Conservation (phyloP, 192 early-diverging fungal genomes). For the Coemansia sp. region DNA sequence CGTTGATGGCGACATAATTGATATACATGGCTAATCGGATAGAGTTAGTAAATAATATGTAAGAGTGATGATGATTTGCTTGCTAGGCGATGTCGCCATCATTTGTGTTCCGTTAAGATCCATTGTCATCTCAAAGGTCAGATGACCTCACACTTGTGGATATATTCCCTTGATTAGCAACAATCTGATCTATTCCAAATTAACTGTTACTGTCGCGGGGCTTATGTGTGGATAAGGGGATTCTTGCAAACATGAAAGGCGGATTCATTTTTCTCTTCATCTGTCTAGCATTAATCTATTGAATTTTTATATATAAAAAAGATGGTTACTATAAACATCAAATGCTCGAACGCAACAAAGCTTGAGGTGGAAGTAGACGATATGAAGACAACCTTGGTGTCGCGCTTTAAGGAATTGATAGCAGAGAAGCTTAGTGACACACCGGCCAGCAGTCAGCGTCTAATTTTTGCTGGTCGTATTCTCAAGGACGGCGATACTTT, state of each 20-base stretch:
- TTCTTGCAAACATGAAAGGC: neutral
- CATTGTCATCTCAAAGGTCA: too few relatives aligned
- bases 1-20: slow-evolving; percentile 8
- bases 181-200: neutral
- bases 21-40: neutral
- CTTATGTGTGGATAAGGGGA: neutral
- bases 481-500: slow-evolving; percentile 90
- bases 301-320: neutral
- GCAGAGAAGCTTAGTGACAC: slow-evolving; percentile 63
- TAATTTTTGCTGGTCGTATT: slow-evolving; percentile 93
- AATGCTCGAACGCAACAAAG: slow-evolving; percentile 2
- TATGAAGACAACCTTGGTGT: slow-evolving; percentile 62
- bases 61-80: too few relatives aligned
- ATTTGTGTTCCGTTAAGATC: neutral
- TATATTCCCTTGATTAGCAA: neutral
- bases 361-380: slow-evolving; percentile 12
- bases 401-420: slow-evolving; percentile 79
- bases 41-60: too few relatives aligned
- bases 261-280: neutral
- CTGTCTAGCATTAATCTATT: neutral
- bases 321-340: slow-evolving; percentile 13
- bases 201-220: neutral
- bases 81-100: neutral
- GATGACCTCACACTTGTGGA: too few relatives aligned
- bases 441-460: slow-evolving; percentile 71